phyloP scores from a whole-genome alignment of 2,329 filamentous ascomycete species.

The Ceratocystis huliohia region DNA sequence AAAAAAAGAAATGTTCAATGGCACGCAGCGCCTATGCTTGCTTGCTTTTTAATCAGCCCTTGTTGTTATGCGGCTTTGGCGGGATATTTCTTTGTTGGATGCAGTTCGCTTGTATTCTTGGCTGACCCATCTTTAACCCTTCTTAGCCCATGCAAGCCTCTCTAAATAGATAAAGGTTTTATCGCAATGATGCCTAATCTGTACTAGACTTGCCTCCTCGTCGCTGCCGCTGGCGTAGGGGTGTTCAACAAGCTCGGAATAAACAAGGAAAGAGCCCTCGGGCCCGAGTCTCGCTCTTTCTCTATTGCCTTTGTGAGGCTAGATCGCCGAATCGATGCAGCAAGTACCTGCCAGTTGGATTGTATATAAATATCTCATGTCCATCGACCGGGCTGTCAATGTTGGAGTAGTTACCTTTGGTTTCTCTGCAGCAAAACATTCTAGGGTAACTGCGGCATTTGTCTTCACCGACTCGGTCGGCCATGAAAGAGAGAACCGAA shows the following conservation, averaged over 20 bases:
- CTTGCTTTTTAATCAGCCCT: background rate
- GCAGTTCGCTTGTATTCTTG: background rate
- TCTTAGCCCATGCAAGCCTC: background rate
- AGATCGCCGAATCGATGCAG: background rate
- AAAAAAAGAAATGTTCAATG: background rate
- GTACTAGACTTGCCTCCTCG: background rate
- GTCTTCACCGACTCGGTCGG: slow-evolving; percentile 4
- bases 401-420: background rate
- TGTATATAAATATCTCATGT: background rate
- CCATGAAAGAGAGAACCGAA: background rate
- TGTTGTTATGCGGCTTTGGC: background rate
- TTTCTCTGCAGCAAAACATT: background rate
- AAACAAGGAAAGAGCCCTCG: slow-evolving; percentile 4
- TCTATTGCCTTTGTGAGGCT: background rate
- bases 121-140: background rate
- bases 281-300: background rate
- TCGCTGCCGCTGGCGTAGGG: background rate
- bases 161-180: background rate
- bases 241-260: background rate
- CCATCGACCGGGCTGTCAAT: background rate
- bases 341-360: background rate
- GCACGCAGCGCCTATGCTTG: slow-evolving; percentile 2
- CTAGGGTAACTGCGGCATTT: slow-evolving; percentile 1
- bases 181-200: background rate
- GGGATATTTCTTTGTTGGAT: background rate